Conservation (phyloP, 306 rosid species). For the Begonia peltatifolia region DNA sequence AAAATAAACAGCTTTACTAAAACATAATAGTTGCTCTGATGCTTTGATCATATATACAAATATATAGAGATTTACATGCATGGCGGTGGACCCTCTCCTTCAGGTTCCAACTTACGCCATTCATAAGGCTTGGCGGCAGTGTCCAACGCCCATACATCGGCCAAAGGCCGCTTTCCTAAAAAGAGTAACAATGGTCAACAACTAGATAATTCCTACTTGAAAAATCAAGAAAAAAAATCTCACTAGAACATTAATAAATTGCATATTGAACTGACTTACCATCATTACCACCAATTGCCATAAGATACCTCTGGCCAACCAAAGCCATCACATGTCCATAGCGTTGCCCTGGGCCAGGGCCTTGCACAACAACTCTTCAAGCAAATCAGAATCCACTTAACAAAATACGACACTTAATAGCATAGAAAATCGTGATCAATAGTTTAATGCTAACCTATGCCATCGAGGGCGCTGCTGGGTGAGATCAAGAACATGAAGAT, state of each 20-base stretch:
- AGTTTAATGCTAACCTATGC: constrained; percentile 65
- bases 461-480: constrained; percentile 96
- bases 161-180: constrained; percentile 97
- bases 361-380: constrained; percentile 92
- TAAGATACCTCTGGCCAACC: constrained; percentile 99
- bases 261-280: constrained; percentile 34
- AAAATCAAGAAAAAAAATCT: not conserved
- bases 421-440: constrained; percentile 4
- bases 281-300: constrained; percentile 99
- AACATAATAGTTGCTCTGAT: too few species aligned
- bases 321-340: constrained; percentile 99
- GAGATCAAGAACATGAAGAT: constrained; percentile 98
- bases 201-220: not conserved
- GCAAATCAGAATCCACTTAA: constrained; percentile 25
- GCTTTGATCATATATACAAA: not conserved
- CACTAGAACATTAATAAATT: constrained; percentile 4
- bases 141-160: constrained; percentile 99
- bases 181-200: constrained; percentile 10
- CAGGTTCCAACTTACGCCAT: constrained; percentile 99
- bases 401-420: constrained; percentile 8
- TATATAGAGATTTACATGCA: constrained; percentile 63
- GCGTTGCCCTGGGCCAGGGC: constrained; percentile 99
- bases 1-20: too few species aligned
- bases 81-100: constrained; percentile 99
- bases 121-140: constrained; percentile 99